Percentiles rank a stretch among this genome's conserved stretches.
Evolutionary conservation across 2,329 filamentous ascomycete species (phyloP).

Genomic region (Penicillium sp.): DNA sequence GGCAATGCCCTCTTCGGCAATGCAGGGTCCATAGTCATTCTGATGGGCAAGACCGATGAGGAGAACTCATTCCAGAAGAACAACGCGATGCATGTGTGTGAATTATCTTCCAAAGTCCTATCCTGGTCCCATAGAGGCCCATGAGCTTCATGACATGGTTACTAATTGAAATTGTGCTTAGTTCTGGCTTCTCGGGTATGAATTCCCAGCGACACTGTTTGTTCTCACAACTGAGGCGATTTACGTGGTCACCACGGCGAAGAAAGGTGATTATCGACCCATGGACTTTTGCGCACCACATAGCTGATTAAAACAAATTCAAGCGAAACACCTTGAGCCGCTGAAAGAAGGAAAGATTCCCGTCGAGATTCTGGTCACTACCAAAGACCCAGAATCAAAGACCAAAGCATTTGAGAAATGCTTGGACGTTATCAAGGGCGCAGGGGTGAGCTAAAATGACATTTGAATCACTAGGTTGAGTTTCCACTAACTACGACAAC

Average conservation of each 20-base stretch:
- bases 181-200: conserved; percentile 98
- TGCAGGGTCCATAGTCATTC: conserved; percentile 78
- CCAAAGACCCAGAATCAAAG: conserved; percentile 89
- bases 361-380: conserved; percentile 85
- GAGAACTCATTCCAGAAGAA: conserved; percentile 87
- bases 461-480: neutral
- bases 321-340: conserved; percentile 88
- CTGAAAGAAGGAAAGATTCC: conserved; percentile 90
- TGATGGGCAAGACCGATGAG: conserved; percentile 95
- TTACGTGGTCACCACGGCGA: conserved; percentile 91
- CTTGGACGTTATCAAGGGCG: conserved; percentile 78
- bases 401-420: conserved; percentile 85
- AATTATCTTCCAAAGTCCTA: conserved; percentile 4
- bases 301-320: conserved; percentile 14
- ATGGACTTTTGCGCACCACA: neutral
- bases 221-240: conserved; percentile 84
- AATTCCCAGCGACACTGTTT: conserved; percentile 95
- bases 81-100: conserved; percentile 86
- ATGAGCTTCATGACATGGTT: neutral
- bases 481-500: conserved; percentile 2
- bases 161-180: conserved; percentile 43
- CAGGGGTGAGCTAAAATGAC: conserved; percentile 65
- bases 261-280: conserved; percentile 71
- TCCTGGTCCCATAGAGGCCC: neutral
- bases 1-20: conserved; percentile 83